A percentile compares a stretch with the other conserved stretches of the same genome.
These are phyloP conservation scores for Baudoinia panamericana DNA, from an alignment of 495 filamentous ascomycete genomes.

Conservation along the genomic window DNA sequence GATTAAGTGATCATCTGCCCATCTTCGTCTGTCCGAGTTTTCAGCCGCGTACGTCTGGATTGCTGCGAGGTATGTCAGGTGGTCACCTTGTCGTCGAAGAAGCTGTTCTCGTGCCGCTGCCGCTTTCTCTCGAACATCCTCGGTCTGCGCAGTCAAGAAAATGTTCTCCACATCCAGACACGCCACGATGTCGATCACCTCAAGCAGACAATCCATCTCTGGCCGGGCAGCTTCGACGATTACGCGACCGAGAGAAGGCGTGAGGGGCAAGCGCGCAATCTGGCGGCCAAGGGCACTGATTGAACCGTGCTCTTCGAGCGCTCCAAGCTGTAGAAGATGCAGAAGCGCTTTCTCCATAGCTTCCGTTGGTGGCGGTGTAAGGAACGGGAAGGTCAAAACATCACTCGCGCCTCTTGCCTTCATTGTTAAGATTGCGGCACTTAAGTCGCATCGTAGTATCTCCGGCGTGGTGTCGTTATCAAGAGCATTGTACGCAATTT, in stretches of 20 bases:
- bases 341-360: constrained; percentile 72
- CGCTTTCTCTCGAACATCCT: constrained; percentile 68
- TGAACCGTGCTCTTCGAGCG: constrained; percentile 54
- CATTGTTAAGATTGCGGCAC: constrained; percentile 79
- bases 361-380: constrained; percentile 67
- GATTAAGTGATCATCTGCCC: constrained; percentile 67
- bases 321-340: constrained; percentile 63
- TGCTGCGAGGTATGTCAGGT: constrained; percentile 71
- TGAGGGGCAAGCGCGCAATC: constrained; percentile 71
- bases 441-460: constrained; percentile 78
- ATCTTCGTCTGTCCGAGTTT: constrained; percentile 55
- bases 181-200: constrained; percentile 85
- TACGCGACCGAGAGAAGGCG: constrained; percentile 68
- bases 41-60: constrained; percentile 72
- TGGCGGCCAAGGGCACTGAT: constrained; percentile 64
- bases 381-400: constrained; percentile 68
- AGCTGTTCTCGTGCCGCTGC: constrained; percentile 61
- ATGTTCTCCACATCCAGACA: constrained; percentile 81
- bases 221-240: constrained; percentile 65
- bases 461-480: constrained; percentile 70
- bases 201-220: constrained; percentile 55
- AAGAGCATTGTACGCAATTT: constrained; percentile 56
- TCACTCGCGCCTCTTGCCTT: constrained; percentile 82
- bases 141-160: constrained; percentile 65
- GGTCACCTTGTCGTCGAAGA: constrained; percentile 71